A percentile compares a stretch with the other conserved stretches of the same genome.
These are phyloP conservation scores for Orbilia oligospora DNA, from an alignment of 2,329 filamentous ascomycete species.

Conservation along the genomic window DNA sequence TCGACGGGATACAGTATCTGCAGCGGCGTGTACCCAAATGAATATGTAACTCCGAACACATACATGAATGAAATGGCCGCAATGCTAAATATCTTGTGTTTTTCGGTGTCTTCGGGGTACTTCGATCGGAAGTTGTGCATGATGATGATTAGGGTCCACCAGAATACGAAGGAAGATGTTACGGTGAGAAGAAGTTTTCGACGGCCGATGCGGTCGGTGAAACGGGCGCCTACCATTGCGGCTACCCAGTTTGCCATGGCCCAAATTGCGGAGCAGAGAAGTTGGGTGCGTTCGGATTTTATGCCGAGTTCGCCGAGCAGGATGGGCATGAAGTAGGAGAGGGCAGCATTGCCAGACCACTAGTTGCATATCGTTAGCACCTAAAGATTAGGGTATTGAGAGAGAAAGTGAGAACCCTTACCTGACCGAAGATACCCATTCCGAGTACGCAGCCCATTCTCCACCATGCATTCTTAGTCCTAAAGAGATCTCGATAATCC, in stretches of 20 bases:
- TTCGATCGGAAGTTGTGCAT: slow-evolving; percentile 65
- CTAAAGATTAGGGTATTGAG: not conserved
- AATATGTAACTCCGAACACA: slow-evolving; percentile 66
- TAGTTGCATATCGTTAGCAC: slow-evolving; percentile 29
- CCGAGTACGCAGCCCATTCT: slow-evolving; percentile 69
- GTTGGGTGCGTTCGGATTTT: slow-evolving; percentile 64
- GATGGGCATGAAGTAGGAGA: slow-evolving; percentile 65
- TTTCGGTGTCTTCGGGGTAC: slow-evolving; percentile 65
- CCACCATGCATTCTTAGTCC: slow-evolving; percentile 69
- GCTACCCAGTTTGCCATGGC: slow-evolving; percentile 65
- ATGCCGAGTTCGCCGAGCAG: slow-evolving; percentile 68
- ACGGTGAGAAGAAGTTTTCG: slow-evolving; percentile 69
- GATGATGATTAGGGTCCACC: slow-evolving; percentile 68
- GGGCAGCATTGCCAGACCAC: slow-evolving; percentile 64
- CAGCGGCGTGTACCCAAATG: slow-evolving; percentile 69
- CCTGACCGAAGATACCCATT: slow-evolving; percentile 69
- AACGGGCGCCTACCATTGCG: slow-evolving; percentile 65
- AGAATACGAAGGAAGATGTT: slow-evolving; percentile 67
- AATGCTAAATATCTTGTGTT: slow-evolving; percentile 65
- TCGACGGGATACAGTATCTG: slow-evolving; percentile 70
- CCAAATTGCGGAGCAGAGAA: slow-evolving; percentile 65
- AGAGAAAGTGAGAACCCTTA: slow-evolving; percentile 64
- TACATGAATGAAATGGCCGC: slow-evolving; percentile 69
- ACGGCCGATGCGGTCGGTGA: slow-evolving; percentile 67
- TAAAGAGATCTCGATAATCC: slow-evolving; percentile 72